Percentiles rank a stretch among this genome's conserved stretches.
phyloP scores from a whole-genome alignment of 83 land plant species.

The Picea engelmannii region DNA sequence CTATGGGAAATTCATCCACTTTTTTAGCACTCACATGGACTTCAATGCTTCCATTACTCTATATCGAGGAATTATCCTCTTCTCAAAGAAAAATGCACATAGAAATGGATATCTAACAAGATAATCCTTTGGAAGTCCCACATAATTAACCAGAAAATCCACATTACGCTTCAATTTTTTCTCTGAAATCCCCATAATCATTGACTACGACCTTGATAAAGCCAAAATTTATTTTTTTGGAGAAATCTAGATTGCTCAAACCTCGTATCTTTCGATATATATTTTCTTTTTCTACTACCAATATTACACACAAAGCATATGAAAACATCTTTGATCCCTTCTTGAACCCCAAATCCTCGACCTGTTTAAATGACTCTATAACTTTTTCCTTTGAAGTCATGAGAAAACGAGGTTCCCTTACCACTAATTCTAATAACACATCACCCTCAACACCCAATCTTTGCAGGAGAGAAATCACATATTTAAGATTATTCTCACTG shows the following conservation, averaged over 20 bases:
- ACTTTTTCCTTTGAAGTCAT: too few species aligned
- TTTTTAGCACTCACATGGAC: constrained; percentile 17
- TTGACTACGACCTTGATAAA: not conserved
- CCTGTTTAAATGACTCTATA: too few species aligned
- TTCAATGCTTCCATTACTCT: constrained; percentile 10
- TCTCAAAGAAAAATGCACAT: constrained; percentile 17
- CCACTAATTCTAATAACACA: too few species aligned
- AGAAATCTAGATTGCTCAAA: not conserved
- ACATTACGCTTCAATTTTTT: constrained; percentile 13
- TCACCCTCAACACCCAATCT: too few species aligned
- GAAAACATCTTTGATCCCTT: too few species aligned
- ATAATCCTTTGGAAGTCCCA: not conserved
- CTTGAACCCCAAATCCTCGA: too few species aligned
- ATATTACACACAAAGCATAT: too few species aligned
- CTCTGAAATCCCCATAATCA: constrained; percentile 5
- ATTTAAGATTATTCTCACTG: too few species aligned
- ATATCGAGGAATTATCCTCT: constrained; percentile 20
- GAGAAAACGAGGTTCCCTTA: too few species aligned
- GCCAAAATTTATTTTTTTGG: not conserved
- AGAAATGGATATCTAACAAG: constrained; percentile 9
- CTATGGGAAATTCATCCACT: constrained; percentile 15
- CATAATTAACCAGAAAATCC: constrained; percentile 22
- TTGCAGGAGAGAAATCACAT: too few species aligned
- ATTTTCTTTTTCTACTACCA: not conserved
- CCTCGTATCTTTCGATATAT: too few species aligned